phyloP scores from a whole-genome alignment of 495 filamentous ascomycete genomes.

The Recurvomyces mirabilis region DNA sequence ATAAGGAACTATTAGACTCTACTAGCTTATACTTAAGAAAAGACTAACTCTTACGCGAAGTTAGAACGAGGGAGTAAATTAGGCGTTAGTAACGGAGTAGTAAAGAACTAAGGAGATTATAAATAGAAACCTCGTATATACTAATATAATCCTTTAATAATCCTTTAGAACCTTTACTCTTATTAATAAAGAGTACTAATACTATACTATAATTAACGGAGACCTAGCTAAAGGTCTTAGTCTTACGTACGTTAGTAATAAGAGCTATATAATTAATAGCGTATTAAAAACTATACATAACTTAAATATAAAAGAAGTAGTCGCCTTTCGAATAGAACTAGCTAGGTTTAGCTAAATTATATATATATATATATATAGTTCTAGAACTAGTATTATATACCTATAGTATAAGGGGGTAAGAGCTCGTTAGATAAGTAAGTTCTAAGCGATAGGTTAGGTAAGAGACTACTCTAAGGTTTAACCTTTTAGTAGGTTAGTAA shows the following conservation, averaged over 20 bases:
- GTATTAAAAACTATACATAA: background rate
- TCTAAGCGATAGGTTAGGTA: too few relatives aligned
- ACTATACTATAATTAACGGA: conserved; percentile 3
- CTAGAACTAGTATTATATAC: background rate
- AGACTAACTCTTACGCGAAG: conserved; percentile 1
- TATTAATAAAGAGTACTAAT: conserved; percentile 3
- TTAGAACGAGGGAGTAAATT: background rate
- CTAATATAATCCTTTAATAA: conserved; percentile 3
- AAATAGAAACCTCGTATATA: conserved; percentile 2
- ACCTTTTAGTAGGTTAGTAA: too few relatives aligned
- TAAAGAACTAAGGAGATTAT: background rate
- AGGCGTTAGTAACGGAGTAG: background rate
- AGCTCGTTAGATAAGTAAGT: too few relatives aligned
- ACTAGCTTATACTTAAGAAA: background rate
- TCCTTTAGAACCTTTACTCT: background rate
- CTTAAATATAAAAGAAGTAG: background rate
- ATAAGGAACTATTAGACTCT: background rate
- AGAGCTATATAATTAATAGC: background rate
- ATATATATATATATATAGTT: background rate
- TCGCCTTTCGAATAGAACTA: conserved; percentile 2
- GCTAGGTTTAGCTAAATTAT: background rate
- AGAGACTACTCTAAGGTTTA: too few relatives aligned
- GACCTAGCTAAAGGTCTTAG: background rate
- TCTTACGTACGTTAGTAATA: background rate
- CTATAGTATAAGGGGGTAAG: too few relatives aligned